phyloP scores from a whole-genome alignment of 2,329 filamentous ascomycete species.

The Fusarium sp. region DNA sequence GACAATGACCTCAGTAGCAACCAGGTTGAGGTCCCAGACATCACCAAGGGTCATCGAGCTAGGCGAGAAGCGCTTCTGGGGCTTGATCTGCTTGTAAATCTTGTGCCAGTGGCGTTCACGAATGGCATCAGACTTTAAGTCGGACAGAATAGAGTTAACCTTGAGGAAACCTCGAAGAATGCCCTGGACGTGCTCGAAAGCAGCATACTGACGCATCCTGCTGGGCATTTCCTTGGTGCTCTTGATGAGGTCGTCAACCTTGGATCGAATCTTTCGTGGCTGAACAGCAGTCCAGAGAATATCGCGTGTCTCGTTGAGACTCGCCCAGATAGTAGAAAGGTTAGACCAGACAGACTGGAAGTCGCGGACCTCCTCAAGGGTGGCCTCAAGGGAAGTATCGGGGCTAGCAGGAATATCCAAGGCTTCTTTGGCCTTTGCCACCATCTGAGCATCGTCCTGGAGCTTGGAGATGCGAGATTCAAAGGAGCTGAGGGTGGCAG shows the following conservation, averaged over 20 bases:
- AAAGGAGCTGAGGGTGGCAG: constrained; percentile 83
- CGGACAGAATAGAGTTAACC: constrained; percentile 87
- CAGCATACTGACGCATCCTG: constrained; percentile 98
- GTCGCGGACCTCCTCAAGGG: constrained; percentile 96
- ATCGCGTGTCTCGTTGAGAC: constrained; percentile 92
- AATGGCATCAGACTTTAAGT: constrained; percentile 96
- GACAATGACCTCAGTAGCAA: constrained; percentile 87
- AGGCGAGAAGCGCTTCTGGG: constrained; percentile 92
- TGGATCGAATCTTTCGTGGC: constrained; percentile 89
- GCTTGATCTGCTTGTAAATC: constrained; percentile 96
- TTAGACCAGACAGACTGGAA: constrained; percentile 99
- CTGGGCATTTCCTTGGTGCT: constrained; percentile 99
- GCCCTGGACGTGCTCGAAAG: constrained; percentile 98
- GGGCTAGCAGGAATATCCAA: constrained; percentile 86
- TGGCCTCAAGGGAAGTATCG: constrained; percentile 84
- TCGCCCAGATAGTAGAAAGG: constrained; percentile 95
- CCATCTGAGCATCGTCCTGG: constrained; percentile 90
- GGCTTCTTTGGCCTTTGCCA: constrained; percentile 96
- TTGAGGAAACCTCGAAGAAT: constrained; percentile 90
- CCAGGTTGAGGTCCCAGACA: constrained; percentile 96
- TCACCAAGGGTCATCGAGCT: constrained; percentile 97
- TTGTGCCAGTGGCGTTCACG: constrained; percentile 97
- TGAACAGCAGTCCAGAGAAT: constrained; percentile 95
- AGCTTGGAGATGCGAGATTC: constrained; percentile 87
- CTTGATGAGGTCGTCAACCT: constrained; percentile 92